Base-by-base conservation (phyloP, 129 eudicot genomes). In the Lonicera japonica region DNA sequence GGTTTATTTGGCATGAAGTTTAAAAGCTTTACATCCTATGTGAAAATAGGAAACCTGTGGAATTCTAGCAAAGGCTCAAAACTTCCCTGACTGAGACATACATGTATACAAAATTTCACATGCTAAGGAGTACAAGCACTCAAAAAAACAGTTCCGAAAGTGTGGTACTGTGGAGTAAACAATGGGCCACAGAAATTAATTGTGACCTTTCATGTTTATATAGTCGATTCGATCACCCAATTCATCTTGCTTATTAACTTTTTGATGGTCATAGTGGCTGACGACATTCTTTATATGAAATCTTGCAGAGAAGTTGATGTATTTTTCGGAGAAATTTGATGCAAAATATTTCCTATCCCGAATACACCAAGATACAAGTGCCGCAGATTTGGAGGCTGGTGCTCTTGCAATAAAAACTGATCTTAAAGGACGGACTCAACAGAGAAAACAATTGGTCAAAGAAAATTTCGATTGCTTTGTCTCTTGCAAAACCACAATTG, bases 391-490 rank as follows among this genome's bases (percentile, higher is more conserved):
- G 70, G 95, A 94, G 70, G 86, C 89, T 63, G 99, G 99, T 68
- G 92, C 87, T 45, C 64, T 82, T 77, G 94, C 96, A 45, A 62
- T 94, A 51, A 94, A 94, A 73, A 78, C 82, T 61, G 99, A 94
- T 71, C 85, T 83, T 36, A 76, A 81, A 82, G 99, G 99, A 23
- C 82, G 99, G 25, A 94, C 96, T 18, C 86, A 77, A 56, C 95
- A 88, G 72, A 94, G 78, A 70, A 94, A 88, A 67, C 87, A 82
- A 65, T 63, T 94, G 84, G 99, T 94, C 72, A 94, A 94, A 77
- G 99, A 88, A 71, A 94, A 94, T 76, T 94, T 94, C 79, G 99
- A 94, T 80, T 94, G 99, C 81, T 94, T 94, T 66, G 99, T 94
- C 48, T 94, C 99, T 54, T 94, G 99, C 83, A 94, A 94, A 84